Conservation (phyloP, 306 rosid species). For the Sindora glabra region DNA sequence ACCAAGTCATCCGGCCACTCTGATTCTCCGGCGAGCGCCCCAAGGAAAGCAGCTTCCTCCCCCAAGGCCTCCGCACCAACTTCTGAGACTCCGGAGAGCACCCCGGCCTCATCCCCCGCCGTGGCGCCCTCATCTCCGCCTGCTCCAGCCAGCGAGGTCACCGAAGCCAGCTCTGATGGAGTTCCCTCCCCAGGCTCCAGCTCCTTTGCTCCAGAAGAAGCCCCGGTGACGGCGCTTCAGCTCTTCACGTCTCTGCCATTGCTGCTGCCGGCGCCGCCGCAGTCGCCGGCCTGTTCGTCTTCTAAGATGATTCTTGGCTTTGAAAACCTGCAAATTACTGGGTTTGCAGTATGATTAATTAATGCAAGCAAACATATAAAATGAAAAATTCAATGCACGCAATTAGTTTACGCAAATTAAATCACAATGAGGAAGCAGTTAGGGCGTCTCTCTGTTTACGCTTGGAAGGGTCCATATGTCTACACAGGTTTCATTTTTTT, state of each 20-base stretch:
- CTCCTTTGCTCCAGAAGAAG: neutral
- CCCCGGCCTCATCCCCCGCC: slow-evolving; percentile 25
- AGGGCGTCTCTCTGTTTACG: no score
- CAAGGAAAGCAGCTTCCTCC: neutral
- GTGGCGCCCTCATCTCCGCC: slow-evolving; percentile 43
- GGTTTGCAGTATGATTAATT: no score
- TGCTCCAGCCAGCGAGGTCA: slow-evolving; percentile 28
- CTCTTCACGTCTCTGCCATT: neutral
- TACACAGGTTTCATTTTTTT: no score
- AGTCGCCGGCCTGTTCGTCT: slow-evolving; percentile 13
- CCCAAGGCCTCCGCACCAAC: neutral
- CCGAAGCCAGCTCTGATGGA: slow-evolving; percentile 10
- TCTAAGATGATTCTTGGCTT: slow-evolving; percentile 15
- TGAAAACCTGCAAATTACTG: no score
- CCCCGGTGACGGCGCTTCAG: neutral
- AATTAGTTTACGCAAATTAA: no score
- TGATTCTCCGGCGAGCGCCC: neutral
- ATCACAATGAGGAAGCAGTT: no score
- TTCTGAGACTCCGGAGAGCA: neutral
- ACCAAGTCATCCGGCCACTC: neutral
- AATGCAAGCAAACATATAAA: no score
- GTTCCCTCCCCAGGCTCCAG: neutral
- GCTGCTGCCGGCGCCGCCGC: neutral
- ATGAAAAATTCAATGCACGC: no score
- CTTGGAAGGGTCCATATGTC: no score